phyloP scores from a whole-genome alignment of 371 early-diverging fungal genomes.

The Rhizopus sp. region DNA sequence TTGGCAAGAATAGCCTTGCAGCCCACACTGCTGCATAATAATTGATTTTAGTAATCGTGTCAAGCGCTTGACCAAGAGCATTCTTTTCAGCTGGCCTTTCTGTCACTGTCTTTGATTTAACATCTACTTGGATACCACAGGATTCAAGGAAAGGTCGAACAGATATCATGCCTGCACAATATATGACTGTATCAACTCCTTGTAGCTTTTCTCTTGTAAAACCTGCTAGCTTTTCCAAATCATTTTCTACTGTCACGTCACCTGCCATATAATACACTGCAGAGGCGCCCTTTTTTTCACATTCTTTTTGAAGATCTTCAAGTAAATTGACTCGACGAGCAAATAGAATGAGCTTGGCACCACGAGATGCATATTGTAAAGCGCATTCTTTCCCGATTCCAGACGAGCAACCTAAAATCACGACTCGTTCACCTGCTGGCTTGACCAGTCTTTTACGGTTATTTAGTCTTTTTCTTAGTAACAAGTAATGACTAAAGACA shows the following conservation, averaged over 20 bases:
- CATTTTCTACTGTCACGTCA: conserved; percentile 36
- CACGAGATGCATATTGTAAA: conserved; percentile 69
- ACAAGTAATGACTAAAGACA: background rate
- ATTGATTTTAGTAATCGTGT: conserved; percentile 64
- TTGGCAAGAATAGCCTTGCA: conserved; percentile 62
- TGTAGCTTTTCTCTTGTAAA: conserved; percentile 27
- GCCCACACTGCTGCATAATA: conserved; percentile 63
- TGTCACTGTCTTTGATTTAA: conserved; percentile 11
- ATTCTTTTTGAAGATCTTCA: conserved; percentile 50
- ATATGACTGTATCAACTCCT: conserved; percentile 67
- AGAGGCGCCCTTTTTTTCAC: conserved; percentile 31
- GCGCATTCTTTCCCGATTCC: conserved; percentile 80
- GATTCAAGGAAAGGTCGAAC: conserved; percentile 60
- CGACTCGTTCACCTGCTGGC: conserved; percentile 55
- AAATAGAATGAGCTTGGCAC: conserved; percentile 68
- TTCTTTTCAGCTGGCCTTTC: background rate
- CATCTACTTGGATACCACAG: conserved; percentile 36
- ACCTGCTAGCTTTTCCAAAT: conserved; percentile 22
- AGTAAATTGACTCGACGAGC: conserved; percentile 66
- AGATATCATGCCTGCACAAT: conserved; percentile 74
- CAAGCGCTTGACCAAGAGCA: conserved; percentile 29
- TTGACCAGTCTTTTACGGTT: conserved; percentile 17
- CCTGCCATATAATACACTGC: conserved; percentile 27
- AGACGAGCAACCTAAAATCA: conserved; percentile 80
- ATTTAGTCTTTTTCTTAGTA: background rate